Base-by-base conservation (phyloP, 305 asterid species). In the Fraxinus sp. region DNA sequence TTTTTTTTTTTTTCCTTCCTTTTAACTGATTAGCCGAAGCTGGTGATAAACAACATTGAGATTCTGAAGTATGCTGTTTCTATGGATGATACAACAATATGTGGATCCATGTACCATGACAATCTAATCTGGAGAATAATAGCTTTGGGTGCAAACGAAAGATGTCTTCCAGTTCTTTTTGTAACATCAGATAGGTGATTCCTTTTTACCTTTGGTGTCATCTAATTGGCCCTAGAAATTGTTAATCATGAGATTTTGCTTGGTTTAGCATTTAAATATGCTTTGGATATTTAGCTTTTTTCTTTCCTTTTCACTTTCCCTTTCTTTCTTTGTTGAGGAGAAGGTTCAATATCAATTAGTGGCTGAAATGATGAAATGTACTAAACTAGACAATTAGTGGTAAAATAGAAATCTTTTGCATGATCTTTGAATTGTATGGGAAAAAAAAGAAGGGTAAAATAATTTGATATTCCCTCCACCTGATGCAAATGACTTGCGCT, bases 1-100 rank as follows among this genome's bases (percentile, higher is more conserved):
- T 72, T 84, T 77, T 41, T 79, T 79, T 76, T 77, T 46, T 52
- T 6, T 81, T 77, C 75, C 77, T 81, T 77, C 75, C 77, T 24
- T 81, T 68, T 86, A 81, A 59, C 70, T 71, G 43, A 30, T 33
- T 89, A 95, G 99, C 98, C 99, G 14, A 96, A 96, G 90, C 90
- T 96, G 90, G 98, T 96, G 90, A 90, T 96, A 82, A 96, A 96
- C 94, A 96, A 94, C 85, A 93, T 96, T 77, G 99, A 96, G 87
- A 86, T 96, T 81, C 86, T 96, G 87, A 96, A 94, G 95, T 83
- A 85, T 85, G 98, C 98, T 68, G 83, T 87, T 84, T 36, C 83
- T 75, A 89, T 81, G 33, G 95, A 92, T 91, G 95, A 93, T 87
- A 81, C 89, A 75, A 84, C 89, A 37, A 89, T 96, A 80, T 87